phyloP scores from a whole-genome alignment of 2,329 filamentous ascomycete species.

The Pseudocercospora fuligena region DNA sequence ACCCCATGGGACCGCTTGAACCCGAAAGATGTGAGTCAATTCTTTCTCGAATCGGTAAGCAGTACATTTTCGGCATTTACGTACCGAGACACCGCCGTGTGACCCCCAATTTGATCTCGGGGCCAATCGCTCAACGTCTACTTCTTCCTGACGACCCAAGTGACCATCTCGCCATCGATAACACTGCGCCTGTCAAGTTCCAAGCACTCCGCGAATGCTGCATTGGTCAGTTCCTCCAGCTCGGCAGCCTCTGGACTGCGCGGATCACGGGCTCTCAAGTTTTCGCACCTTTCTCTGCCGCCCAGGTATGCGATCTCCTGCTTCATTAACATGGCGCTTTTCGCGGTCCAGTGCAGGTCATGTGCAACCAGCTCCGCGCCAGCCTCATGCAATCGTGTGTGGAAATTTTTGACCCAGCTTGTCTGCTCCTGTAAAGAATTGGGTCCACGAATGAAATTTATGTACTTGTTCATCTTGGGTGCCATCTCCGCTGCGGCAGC shows the following conservation, averaged over 20 bases:
- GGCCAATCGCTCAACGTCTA: background rate
- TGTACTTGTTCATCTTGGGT: conserved; percentile 11
- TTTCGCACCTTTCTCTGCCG: conserved; percentile 23
- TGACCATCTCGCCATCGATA: conserved; percentile 26
- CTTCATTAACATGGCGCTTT: conserved; percentile 20
- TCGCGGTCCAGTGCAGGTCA: conserved; percentile 18
- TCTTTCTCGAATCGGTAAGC: background rate
- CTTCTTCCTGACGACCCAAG: conserved; percentile 28
- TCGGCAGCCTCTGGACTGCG: background rate
- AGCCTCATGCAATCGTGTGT: conserved; percentile 11
- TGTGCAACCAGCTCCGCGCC: conserved; percentile 21
- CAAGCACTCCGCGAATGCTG: conserved; percentile 25
- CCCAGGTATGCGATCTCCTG: conserved; percentile 25
- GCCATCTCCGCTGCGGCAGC: background rate
- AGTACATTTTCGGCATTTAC: background rate
- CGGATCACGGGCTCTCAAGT: conserved; percentile 17
- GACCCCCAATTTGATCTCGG: background rate
- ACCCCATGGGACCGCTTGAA: background rate
- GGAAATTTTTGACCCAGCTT: conserved; percentile 20
- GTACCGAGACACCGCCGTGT: background rate
- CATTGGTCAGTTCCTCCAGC: conserved; percentile 17
- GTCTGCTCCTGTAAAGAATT: background rate
- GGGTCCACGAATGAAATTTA: background rate
- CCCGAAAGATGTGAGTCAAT: background rate
- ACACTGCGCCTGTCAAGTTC: conserved; percentile 15